Evolutionary conservation across 164 flowering plant genomes (phyloP), one percentile per base, ranked within the genome.

Genomic region (Vitis labrusca): DNA sequence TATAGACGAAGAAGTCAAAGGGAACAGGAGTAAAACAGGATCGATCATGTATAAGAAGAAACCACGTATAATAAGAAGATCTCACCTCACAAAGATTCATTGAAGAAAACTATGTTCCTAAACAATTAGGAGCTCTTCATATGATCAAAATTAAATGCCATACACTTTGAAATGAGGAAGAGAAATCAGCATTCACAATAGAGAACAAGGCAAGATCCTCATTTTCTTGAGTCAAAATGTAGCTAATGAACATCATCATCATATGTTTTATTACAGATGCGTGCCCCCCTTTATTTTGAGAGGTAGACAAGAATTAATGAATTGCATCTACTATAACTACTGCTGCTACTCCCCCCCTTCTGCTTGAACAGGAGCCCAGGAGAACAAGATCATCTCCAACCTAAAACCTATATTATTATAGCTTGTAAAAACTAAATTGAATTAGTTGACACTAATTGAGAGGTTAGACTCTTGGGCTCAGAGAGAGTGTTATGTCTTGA

Each of bases 371-470:
- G 37, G 11, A 68, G 64, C 27, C 8, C 64, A 80, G 97, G 97
- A 91, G 98, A 94, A 85, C 88, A 94, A 91, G 97, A 79, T 79
- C 81, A 87, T 94, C 97, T 91, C 97, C 95, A 64, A 71, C 71
- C 81, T 74, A 74, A 58, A 47, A 65, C 27, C 61, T 47, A 59
- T 52, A 71, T 8, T 23, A 23, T 23, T 23, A 23, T 23, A 23
- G 27, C 27, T 23, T 23, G 27, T 23, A 23, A 23, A 44, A 64
- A 70, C n/a, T 51, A 54, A 56, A 23, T 44, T 13, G 51, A 67
- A 37, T 10, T 37, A 16, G 37, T 17, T 13, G 4, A 47, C 8
- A n/a, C 48, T 32, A 6, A 54, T 30, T 53, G 8, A 64, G 44
- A 23, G 12, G 32, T 86, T 81, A 84, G 59, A 88, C 91, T 78